Conservation (phyloP, 306 rosid genomes). For the Begonia loranthoides region DNA sequence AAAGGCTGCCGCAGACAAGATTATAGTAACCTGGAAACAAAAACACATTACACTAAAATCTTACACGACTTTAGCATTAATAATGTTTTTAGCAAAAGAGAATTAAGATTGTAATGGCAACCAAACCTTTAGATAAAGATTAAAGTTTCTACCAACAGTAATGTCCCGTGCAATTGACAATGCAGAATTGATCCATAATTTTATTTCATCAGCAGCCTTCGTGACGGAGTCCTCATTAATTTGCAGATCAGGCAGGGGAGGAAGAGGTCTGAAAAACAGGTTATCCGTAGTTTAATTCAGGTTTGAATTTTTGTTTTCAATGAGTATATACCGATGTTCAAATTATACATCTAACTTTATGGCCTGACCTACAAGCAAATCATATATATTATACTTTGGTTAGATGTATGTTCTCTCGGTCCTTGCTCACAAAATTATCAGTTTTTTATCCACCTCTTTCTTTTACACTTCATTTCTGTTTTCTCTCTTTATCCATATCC, state of each 20-base stretch:
- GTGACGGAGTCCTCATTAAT: slow-evolving; percentile 55
- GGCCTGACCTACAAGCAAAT: no score
- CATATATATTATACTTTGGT: no score
- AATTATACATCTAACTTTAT: no score
- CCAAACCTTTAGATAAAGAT: slow-evolving; percentile 52
- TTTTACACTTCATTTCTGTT: no score
- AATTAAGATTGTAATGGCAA: slow-evolving; percentile 1
- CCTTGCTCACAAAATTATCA: no score
- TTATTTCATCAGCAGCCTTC: slow-evolving; percentile 47
- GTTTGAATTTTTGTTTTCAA: no score
- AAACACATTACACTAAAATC: neutral
- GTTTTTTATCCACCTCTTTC: no score
- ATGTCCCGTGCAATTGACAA: slow-evolving; percentile 63
- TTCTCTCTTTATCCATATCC: no score
- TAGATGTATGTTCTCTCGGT: no score
- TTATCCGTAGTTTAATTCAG: neutral
- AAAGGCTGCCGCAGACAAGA: slow-evolving; percentile 41
- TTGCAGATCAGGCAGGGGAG: slow-evolving; percentile 94
- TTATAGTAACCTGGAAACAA: slow-evolving; percentile 48
- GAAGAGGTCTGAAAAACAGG: slow-evolving; percentile 60
- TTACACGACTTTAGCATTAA: neutral
- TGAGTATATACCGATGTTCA: no score
- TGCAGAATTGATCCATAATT: slow-evolving; percentile 43
- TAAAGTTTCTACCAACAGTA: slow-evolving; percentile 59
- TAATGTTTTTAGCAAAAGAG: neutral